Percentiles rank a stretch among this genome's conserved stretches.
phyloP scores from a whole-genome alignment of 352 stramenopile genomes.

The Pythium biforme region DNA sequence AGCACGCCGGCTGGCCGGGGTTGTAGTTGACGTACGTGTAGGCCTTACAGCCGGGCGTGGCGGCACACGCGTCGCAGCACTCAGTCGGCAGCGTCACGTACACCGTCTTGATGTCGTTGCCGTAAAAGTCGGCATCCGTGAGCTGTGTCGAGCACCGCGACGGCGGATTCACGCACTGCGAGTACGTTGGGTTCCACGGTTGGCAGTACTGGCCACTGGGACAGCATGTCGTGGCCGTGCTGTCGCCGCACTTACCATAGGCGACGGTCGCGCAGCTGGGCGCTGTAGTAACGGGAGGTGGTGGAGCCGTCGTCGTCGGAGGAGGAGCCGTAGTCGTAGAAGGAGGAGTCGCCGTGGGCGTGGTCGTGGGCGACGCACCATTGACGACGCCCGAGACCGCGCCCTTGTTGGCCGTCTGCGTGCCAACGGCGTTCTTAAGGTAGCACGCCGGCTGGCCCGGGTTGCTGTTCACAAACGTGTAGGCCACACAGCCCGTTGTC shows the following conservation, averaged over 20 bases:
- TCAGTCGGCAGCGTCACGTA: conserved; percentile 28
- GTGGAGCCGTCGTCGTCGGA: neutral
- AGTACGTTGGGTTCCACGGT: conserved; percentile 49
- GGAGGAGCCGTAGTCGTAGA: neutral
- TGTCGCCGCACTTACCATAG: neutral
- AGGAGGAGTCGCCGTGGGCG: neutral
- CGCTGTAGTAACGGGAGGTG: neutral
- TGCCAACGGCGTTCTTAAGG: conserved; percentile 29
- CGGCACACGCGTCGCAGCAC: conserved; percentile 41
- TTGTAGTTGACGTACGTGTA: conserved; percentile 57
- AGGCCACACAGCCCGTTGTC: conserved; percentile 32
- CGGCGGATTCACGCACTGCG: conserved; percentile 41
- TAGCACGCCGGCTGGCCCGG: conserved; percentile 34
- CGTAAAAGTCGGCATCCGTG: conserved; percentile 44
- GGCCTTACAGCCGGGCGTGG: conserved; percentile 34
- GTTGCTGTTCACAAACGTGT: conserved; percentile 46
- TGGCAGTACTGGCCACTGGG: conserved; percentile 39
- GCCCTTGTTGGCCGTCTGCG: conserved; percentile 10
- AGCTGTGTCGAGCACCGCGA: conserved; percentile 32
- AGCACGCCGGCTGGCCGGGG: too few species aligned
- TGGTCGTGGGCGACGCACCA: neutral
- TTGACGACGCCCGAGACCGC: conserved; percentile 32
- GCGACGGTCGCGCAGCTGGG: neutral
- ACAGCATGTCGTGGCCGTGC: neutral
- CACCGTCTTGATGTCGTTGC: conserved; percentile 40